phyloP scores from a whole-genome alignment of 805 yeast genomes.

The Kazachstania viticola region DNA sequence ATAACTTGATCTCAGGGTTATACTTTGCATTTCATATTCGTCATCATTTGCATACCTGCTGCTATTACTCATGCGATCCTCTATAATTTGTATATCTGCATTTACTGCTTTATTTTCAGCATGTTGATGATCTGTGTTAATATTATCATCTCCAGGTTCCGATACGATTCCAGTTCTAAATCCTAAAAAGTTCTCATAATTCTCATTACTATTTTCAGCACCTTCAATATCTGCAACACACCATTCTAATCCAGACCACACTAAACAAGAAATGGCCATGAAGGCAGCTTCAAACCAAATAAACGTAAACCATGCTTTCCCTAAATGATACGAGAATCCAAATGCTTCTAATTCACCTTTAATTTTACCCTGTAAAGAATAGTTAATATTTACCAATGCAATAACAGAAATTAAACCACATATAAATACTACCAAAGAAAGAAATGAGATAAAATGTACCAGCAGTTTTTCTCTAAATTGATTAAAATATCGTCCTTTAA shows the following conservation, averaged over 20 bases:
- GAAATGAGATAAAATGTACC: conserved; percentile 15
- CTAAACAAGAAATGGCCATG: conserved; percentile 14
- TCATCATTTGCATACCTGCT: conserved; percentile 2
- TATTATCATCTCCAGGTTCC: not conserved
- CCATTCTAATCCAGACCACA: conserved; percentile 28
- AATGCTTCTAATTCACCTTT: conserved; percentile 14
- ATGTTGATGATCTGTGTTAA: not conserved
- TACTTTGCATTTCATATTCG: conserved; percentile 15
- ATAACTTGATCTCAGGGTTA: conserved; percentile 10
- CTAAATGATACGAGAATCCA: conserved; percentile 21
- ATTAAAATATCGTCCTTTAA: conserved; percentile 17
- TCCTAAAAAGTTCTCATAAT: not conserved
- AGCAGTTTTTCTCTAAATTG: conserved; percentile 12
- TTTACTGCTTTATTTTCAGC: not conserved
- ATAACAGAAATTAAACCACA: conserved; percentile 12
- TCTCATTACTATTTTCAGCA: not conserved
- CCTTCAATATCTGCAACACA: conserved; percentile 14
- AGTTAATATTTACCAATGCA: conserved; percentile 10
- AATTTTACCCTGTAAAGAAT: conserved; percentile 12
- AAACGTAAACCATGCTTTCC: conserved; percentile 16
- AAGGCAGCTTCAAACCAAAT: conserved; percentile 15
- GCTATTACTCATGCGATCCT: no score
- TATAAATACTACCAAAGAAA: conserved; percentile 14
- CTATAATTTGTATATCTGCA: not conserved
- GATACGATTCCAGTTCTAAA: not conserved